These are phyloP conservation scores for Cytospora leucostoma DNA, from an alignment of 2,329 filamentous ascomycete species.

Conservation along the genomic window DNA sequence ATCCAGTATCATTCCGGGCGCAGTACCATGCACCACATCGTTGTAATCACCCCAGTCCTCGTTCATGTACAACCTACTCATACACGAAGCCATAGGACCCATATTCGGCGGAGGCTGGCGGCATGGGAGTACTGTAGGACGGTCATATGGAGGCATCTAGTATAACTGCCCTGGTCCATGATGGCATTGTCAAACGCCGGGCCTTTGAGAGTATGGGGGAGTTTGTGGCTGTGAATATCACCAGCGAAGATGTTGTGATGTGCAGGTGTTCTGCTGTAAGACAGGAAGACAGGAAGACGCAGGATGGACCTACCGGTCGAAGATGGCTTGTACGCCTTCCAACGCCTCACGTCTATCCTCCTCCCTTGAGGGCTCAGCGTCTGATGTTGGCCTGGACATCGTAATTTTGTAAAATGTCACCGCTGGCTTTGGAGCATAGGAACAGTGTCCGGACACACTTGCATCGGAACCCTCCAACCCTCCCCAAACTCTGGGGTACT, in stretches of 20 bases:
- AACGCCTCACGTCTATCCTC: slow-evolving; percentile 23
- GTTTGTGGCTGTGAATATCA: slow-evolving; percentile 25
- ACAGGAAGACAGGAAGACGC: not conserved
- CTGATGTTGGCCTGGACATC: slow-evolving; percentile 1
- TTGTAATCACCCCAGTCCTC: slow-evolving; percentile 47
- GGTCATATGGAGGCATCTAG: slow-evolving; percentile 34
- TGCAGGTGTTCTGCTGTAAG: not conserved
- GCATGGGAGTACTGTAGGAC: slow-evolving; percentile 5
- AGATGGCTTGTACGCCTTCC: slow-evolving; percentile 24
- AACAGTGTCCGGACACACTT: too few species aligned
- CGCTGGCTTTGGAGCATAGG: too few species aligned
- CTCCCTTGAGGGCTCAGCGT: slow-evolving; percentile 7
- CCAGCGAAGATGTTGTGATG: too few species aligned
- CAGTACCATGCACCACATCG: slow-evolving; percentile 55
- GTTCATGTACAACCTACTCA: slow-evolving; percentile 47
- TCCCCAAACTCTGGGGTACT: too few species aligned
- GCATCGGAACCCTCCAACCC: too few species aligned
- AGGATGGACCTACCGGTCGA: slow-evolving; percentile 19
- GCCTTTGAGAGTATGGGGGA: slow-evolving; percentile 23
- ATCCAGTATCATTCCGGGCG: slow-evolving; percentile 56
- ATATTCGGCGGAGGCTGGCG: slow-evolving; percentile 17
- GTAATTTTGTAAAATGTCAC: not conserved
- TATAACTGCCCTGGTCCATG: slow-evolving; percentile 31
- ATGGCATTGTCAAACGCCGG: slow-evolving; percentile 31
- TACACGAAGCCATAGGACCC: slow-evolving; percentile 36